Percentiles rank a stretch among this genome's conserved stretches.
Evolutionary conservation across 805 yeast genomes (phyloP).

Genomic region (Candida piceae): DNA sequence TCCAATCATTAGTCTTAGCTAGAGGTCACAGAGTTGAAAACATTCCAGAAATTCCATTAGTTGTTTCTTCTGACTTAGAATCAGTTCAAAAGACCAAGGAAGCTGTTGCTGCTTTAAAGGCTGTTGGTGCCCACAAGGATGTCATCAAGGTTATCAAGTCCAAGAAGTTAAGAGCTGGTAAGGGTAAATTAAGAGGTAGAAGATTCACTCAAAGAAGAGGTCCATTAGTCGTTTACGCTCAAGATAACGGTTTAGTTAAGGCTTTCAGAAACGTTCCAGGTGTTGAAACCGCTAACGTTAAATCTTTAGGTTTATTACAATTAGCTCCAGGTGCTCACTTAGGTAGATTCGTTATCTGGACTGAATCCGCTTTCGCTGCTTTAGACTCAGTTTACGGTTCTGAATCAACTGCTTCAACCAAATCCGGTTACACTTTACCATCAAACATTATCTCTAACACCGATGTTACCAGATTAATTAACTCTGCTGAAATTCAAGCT

Average conservation of each 20-base stretch:
- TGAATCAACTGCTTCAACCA: conserved; percentile 75
- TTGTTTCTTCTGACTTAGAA: conserved; percentile 90
- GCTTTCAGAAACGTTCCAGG: conserved; percentile 99
- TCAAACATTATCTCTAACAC: conserved; percentile 90
- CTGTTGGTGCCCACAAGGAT: conserved; percentile 98
- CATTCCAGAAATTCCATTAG: conserved; percentile 97
- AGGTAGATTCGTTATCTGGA: conserved; percentile 99
- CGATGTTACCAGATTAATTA: conserved; percentile 94
- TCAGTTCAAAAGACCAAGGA: conserved; percentile 95
- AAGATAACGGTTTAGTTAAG: conserved; percentile 96
- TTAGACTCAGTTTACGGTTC: conserved; percentile 97
- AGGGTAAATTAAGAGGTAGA: conserved; percentile 99
- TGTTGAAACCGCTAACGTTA: conserved; percentile 94
- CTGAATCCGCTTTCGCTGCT: conserved; percentile 95
- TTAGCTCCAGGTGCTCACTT: conserved; percentile 99
- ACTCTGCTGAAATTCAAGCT: conserved; percentile 98
- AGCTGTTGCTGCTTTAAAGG: conserved; percentile 96
- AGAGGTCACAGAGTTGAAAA: conserved; percentile 99
- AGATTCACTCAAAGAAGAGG: conserved; percentile 99
- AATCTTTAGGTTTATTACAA: conserved; percentile 91
- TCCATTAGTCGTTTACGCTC: conserved; percentile 96
- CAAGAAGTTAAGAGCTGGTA: conserved; percentile 99
- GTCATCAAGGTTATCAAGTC: conserved; percentile 97
- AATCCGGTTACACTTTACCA: conserved; percentile 91
- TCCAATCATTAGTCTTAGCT: conserved; percentile 96